Base-by-base conservation (phyloP, 2,329 filamentous ascomycete genomes). In the Alternaria solani region DNA sequence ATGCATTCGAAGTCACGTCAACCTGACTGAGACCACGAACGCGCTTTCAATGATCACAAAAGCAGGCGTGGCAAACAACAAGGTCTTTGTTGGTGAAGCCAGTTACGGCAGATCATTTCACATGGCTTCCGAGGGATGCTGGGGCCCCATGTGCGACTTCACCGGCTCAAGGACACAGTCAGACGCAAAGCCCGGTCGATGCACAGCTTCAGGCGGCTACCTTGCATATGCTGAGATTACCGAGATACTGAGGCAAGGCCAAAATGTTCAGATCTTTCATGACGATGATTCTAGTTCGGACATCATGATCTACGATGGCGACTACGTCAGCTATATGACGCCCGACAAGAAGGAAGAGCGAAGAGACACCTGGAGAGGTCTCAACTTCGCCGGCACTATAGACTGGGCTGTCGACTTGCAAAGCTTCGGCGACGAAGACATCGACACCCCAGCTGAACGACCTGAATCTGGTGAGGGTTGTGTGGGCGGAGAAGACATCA, bases 131-230 rank as follows among this genome's bases (percentile, higher is more conserved):
- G 28, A 30, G 7, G 65, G 69, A 18, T 84, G 81, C 65, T 62
- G 43, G 30, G 71, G 66, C 3, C 66, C 73, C 0, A 59, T 57
- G 25, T 83, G 81, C 68, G 60, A 54, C 1, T 82, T 71, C 48
- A 76, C 70, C 1, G 79, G 81, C 12, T 54, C 55, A 23, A 8
- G 44, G 0, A 32, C 23, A 1, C 32, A 54, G 1, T 81, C 78
- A 2, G 52, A 69, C 4, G 80, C 78, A 0, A 55, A 48, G 4
- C 58, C 63, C 2, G 81, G 80, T 0, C 23, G 23, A 5, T 83
- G 80, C 63, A 83, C 81, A 1, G 62, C 58, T 5, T 80, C 75
- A 0, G 66, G 63, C 1, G 81, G 81, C 4, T 81, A 81, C 55
- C 71, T 82, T 5, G 62, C 79, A 4, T 60, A 81, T 42, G 75